Base-by-base conservation (phyloP, 1,284 basidiomycete species). In the Mycena sp. region DNA sequence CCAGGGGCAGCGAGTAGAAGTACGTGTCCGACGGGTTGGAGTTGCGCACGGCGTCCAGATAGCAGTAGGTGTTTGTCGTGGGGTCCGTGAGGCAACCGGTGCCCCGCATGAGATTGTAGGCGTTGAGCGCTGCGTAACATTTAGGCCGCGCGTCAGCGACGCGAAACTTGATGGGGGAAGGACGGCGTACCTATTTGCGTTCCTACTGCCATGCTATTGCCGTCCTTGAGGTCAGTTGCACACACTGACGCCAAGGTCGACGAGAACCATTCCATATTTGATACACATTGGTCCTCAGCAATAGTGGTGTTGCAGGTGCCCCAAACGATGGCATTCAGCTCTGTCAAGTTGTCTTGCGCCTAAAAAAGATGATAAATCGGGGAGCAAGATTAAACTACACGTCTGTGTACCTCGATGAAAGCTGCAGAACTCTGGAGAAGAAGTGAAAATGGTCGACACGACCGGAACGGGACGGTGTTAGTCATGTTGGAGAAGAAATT, bases 401-500 rank as follows among this genome's bases (percentile, higher is more conserved):
- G 46, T 61, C 58, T 45, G 77, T 79, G 65, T 68, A 90, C 89
- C 71, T 83, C 58, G 38, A 87, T 75, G 71, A 93, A 93, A 4
- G 77, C 79, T 7, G 77, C 67, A 1, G 91, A 92, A 4, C 79
- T 82, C 63, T 84, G 79, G 30, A 87, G 74, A 40, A 95, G 82
- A 46, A 94, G 72, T 1, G 91, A 91, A 74, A 95, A 89, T 0
- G 93, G 86, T 5, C 93, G 84, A 72, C 93, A 95, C 6, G 82
- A 73, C 17, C 85, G 80, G 74, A 95, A 94, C 0, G 86, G 72
- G 2, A 75, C 44, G 1, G 83, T 77, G 64, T 82, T 80, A 0
- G 91, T 89, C 86, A 95, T 91, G 68, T 90, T 90, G 25, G 78
- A 67, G 74, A 95, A 89, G 76, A 93, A 94, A 57, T 81, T 77